phyloP scores from a whole-genome alignment of 352 stramenopile genomes.

The Pythium biforme region DNA sequence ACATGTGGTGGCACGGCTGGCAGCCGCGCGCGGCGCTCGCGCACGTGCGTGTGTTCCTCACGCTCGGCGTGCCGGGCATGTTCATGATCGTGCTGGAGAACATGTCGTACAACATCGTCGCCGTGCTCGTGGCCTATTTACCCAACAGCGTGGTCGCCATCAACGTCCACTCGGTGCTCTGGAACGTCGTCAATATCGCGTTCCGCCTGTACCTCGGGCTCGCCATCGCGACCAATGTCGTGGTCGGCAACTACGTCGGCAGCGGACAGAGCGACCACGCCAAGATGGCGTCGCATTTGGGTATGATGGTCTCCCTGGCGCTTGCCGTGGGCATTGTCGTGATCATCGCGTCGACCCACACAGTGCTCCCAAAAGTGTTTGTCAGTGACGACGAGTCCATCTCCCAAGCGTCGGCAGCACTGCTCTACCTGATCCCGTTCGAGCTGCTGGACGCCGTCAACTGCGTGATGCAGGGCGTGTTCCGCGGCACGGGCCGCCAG shows the following conservation, averaged over 20 bases:
- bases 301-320: conserved; percentile 51
- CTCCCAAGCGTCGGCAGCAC: conserved; percentile 32
- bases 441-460: conserved; percentile 75
- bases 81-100: conserved; percentile 80
- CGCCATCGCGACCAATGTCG: conserved; percentile 78
- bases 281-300: conserved; percentile 69
- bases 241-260: conserved; percentile 80
- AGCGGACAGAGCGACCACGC: conserved; percentile 81
- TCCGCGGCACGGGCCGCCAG: conserved; percentile 64
- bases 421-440: conserved; percentile 70
- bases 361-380: conserved; percentile 54
- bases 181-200: conserved; percentile 62
- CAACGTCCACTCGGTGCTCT: conserved; percentile 73
- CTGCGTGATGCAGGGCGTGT: conserved; percentile 73
- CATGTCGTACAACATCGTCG: conserved; percentile 83
- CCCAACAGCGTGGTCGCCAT: conserved; percentile 65
- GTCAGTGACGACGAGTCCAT: conserved; percentile 54
- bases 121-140: conserved; percentile 57
- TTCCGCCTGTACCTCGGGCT: conserved; percentile 86
- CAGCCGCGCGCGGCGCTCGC: conserved; percentile 45
- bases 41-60: conserved; percentile 63
- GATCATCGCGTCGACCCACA: conserved; percentile 44
- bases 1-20: conserved; percentile 69
- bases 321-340: conserved; percentile 45
- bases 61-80: conserved; percentile 65